phyloP scores from a whole-genome alignment of 495 filamentous ascomycete genomes.

The Aspergillus affinis region DNA sequence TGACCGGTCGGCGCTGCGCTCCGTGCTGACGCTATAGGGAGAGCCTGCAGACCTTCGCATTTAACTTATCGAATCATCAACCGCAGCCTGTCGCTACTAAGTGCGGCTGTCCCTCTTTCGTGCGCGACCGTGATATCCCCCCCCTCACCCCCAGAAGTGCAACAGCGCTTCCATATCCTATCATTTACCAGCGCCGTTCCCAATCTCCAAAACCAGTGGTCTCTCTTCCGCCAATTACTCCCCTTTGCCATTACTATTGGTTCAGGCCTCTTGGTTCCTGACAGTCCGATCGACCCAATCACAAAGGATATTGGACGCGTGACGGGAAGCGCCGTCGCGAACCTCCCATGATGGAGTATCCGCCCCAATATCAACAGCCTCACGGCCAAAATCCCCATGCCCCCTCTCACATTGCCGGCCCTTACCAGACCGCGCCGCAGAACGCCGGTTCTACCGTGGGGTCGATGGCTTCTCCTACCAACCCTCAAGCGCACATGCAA shows the following conservation, averaged over 20 bases:
- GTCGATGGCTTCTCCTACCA: slow-evolving; percentile 53
- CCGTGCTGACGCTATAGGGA: slow-evolving; percentile 42
- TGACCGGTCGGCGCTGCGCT: slow-evolving; percentile 46
- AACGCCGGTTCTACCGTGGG: slow-evolving; percentile 47
- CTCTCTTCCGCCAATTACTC: slow-evolving; percentile 18
- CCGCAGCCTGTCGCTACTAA: slow-evolving; percentile 22
- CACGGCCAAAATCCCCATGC: slow-evolving; percentile 57
- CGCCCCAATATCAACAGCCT: slow-evolving; percentile 54
- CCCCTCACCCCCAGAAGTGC: slow-evolving; percentile 8
- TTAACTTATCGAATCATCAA: slow-evolving; percentile 46
- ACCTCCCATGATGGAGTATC: slow-evolving; percentile 52
- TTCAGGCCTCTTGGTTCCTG: slow-evolving; percentile 24
- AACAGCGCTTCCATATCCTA: slow-evolving; percentile 29
- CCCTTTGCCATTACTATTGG: slow-evolving; percentile 15
- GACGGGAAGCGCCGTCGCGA: slow-evolving; percentile 29
- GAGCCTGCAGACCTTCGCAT: slow-evolving; percentile 40
- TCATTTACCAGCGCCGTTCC: slow-evolving; percentile 11
- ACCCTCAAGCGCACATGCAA: slow-evolving; percentile 53
- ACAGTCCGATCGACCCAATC: slow-evolving; percentile 24
- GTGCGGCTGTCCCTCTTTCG: slow-evolving; percentile 28
- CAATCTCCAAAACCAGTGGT: slow-evolving; percentile 9
- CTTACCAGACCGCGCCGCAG: slow-evolving; percentile 47
- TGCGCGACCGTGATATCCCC: slow-evolving; percentile 30
- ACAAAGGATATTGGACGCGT: slow-evolving; percentile 28
- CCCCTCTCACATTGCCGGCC: slow-evolving; percentile 48